Conservation (phyloP, 805 yeast genomes). For the Candida ponderosae region DNA sequence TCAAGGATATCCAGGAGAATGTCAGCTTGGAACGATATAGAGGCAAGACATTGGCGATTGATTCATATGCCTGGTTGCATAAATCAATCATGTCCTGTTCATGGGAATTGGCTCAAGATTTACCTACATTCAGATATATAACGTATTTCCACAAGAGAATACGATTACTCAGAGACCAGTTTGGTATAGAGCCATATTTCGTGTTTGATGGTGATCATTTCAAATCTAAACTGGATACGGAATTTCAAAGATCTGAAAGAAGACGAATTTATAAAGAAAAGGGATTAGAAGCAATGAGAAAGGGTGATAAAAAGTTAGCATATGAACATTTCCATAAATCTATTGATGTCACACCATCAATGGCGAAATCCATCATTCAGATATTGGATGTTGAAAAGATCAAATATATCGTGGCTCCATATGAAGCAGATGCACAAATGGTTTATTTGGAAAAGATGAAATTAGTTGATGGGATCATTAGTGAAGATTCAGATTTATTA, state of each 20-base stretch:
- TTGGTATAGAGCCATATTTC: slow-evolving; percentile 72
- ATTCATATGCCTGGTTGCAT: slow-evolving; percentile 96
- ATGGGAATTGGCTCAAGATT: slow-evolving; percentile 63
- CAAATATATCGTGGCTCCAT: slow-evolving; percentile 87
- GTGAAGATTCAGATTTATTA: slow-evolving; percentile 91
- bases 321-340: slow-evolving; percentile 66
- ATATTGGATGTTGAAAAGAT: slow-evolving; percentile 51
- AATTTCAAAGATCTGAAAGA: slow-evolving; percentile 47
- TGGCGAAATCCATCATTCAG: slow-evolving; percentile 83
- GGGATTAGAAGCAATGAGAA: slow-evolving; percentile 43
- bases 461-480: slow-evolving; percentile 73
- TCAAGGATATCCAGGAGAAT: slow-evolving; percentile 65
- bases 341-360: slow-evolving; percentile 80
- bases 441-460: slow-evolving; percentile 77
- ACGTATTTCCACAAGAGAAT: slow-evolving; percentile 63
- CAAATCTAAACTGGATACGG: slow-evolving; percentile 73
- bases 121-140: slow-evolving; percentile 66
- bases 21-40: slow-evolving; percentile 50
- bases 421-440: slow-evolving; percentile 97
- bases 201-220: slow-evolving; percentile 92
- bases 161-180: slow-evolving; percentile 48
- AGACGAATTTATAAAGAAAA: slow-evolving; percentile 50
- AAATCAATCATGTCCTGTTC: slow-evolving; percentile 80
- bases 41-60: slow-evolving; percentile 84
- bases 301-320: slow-evolving; percentile 56